A percentile compares a stretch with the other conserved stretches of the same genome.
phyloP scores from a whole-genome alignment of 805 yeast species.

The Saturnispora mendoncae region DNA sequence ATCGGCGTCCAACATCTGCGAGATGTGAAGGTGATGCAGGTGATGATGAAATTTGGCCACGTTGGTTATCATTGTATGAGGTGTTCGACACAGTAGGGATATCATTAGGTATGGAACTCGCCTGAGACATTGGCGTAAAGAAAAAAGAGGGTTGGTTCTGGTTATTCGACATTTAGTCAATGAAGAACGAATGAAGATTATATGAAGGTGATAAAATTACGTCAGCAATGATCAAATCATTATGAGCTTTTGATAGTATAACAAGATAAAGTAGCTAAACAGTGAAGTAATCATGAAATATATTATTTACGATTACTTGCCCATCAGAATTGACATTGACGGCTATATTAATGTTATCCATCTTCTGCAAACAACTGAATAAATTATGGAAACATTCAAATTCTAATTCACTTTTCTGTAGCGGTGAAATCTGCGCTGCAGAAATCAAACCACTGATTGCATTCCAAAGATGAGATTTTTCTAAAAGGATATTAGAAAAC shows the following conservation, averaged over 20 bases:
- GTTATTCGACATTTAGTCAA: too few species aligned
- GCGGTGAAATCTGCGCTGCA: neutral
- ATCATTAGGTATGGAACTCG: neutral
- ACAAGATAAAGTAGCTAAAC: too few species aligned
- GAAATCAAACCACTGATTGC: neutral
- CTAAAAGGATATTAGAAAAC: constrained; percentile 9
- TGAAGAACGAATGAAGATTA: too few species aligned
- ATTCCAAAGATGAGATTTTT: constrained; percentile 9
- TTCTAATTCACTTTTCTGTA: neutral
- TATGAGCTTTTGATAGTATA: too few species aligned
- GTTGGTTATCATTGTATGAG: neutral
- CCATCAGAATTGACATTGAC: constrained; percentile 3
- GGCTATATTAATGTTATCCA: constrained; percentile 9
- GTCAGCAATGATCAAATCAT: too few species aligned
- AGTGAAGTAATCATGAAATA: constrained; percentile 13
- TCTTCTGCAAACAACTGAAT: constrained; percentile 5
- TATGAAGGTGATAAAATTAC: too few species aligned
- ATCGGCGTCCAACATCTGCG: constrained; percentile 21
- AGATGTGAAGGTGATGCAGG: constrained; percentile 20
- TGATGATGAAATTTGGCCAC: constrained; percentile 6
- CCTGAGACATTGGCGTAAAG: constrained; percentile 5
- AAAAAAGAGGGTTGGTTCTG: constrained; percentile 5
- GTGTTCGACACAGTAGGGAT: neutral
- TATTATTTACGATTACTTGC: constrained; percentile 4
- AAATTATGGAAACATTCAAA: constrained; percentile 8